Conservation (phyloP, 345 rosid species). For the Citrus cavaleriei region DNA sequence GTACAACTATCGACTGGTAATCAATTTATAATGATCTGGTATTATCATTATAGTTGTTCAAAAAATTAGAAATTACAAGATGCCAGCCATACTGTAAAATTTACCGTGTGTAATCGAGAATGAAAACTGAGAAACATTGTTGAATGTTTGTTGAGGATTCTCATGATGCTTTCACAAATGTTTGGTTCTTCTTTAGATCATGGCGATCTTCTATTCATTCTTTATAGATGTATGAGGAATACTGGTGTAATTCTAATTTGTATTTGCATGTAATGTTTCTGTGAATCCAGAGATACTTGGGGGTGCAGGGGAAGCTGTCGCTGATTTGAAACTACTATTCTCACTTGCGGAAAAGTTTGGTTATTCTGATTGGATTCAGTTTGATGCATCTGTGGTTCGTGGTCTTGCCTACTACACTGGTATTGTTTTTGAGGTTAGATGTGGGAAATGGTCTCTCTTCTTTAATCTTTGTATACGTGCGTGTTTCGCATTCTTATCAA, state of each 20-base stretch:
- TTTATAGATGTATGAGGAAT: not conserved
- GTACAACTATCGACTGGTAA: no score
- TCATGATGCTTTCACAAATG: not conserved
- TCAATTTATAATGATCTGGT: no score
- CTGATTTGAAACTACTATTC: constrained; percentile 74
- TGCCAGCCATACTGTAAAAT: not conserved
- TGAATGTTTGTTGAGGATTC: not conserved
- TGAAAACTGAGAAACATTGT: not conserved
- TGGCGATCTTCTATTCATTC: not conserved
- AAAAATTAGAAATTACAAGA: not conserved
- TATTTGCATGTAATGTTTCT: constrained; percentile 8
- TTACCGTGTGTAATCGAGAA: not conserved
- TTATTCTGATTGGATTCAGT: constrained; percentile 88
- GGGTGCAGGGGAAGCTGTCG: constrained; percentile 78
- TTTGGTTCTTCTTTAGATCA: not conserved
- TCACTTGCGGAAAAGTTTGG: constrained; percentile 89
- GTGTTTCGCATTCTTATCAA: no score
- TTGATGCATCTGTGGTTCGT: constrained; percentile 95
- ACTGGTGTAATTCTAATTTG: not conserved
- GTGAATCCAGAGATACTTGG: constrained; percentile 62
- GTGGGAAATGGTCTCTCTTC: constrained; percentile 5
- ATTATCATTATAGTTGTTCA: not conserved
- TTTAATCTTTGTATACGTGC: no score
- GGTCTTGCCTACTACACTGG: constrained; percentile 99
- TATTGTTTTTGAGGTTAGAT: constrained; percentile 89